phyloP scores from a whole-genome alignment of 2,329 filamentous ascomycete genomes.

The Xylaria sp. region DNA sequence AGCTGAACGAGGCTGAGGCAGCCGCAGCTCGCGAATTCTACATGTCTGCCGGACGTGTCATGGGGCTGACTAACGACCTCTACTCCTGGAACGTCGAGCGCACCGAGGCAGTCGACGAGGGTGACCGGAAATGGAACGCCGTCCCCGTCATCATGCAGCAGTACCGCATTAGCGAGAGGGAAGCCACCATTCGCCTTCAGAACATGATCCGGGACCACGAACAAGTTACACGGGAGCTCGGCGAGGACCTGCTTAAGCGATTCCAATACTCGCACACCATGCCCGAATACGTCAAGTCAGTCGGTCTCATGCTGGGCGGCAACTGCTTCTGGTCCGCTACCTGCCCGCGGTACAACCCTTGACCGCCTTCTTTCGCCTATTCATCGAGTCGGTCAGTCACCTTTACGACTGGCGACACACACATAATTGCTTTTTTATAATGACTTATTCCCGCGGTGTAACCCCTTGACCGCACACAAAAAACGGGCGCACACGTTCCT shows the following conservation, averaged over 20 bases:
- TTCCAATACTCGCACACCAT: conserved; percentile 17
- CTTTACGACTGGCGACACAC: background rate
- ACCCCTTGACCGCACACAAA: conserved; percentile 6
- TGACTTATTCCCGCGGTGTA: conserved; percentile 15
- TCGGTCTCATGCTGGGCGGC: conserved; percentile 21
- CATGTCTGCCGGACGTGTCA: conserved; percentile 21
- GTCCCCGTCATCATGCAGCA: conserved; percentile 23
- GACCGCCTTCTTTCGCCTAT: background rate
- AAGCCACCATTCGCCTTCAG: conserved; percentile 17
- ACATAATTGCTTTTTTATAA: background rate
- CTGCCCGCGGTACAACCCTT: conserved; percentile 21
- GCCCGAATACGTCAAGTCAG: conserved; percentile 19
- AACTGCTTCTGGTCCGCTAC: conserved; percentile 23
- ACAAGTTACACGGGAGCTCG: conserved; percentile 17
- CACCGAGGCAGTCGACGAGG: conserved; percentile 15
- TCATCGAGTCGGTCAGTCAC: background rate
- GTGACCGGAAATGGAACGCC: conserved; percentile 22
- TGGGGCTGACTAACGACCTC: conserved; percentile 23
- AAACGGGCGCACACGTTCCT: background rate
- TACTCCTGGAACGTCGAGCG: conserved; percentile 24
- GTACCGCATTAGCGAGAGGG: conserved; percentile 19
- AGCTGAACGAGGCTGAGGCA: conserved; percentile 21
- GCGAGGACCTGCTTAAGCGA: conserved; percentile 12
- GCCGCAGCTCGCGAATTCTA: conserved; percentile 19
- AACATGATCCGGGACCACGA: conserved; percentile 20